phyloP scores from a whole-genome alignment of 2,329 filamentous ascomycete genomes.

The Calonectria leucothoes region DNA sequence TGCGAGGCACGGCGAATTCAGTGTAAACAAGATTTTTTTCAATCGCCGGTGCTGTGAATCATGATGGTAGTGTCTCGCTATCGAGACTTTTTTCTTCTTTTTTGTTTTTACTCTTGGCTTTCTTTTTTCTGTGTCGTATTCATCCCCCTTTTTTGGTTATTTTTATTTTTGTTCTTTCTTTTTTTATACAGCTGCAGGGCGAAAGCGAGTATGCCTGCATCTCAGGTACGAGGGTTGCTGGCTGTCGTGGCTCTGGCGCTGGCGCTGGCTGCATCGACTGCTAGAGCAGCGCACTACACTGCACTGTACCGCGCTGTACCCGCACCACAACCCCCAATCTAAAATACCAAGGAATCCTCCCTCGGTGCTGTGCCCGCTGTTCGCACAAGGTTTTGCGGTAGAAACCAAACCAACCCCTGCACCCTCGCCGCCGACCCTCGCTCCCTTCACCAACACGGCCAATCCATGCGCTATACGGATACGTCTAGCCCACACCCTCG shows the following conservation, averaged over 20 bases:
- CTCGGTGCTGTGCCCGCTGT: background rate
- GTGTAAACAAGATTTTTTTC: background rate
- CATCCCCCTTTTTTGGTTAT: background rate
- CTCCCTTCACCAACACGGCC: background rate
- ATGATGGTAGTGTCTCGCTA: background rate
- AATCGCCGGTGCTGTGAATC: no score
- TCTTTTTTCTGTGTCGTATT: background rate
- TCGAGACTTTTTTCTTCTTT: background rate
- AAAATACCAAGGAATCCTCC: background rate
- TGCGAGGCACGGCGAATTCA: background rate
- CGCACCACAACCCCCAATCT: no score
- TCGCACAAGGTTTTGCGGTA: background rate
- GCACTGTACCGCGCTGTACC: no score
- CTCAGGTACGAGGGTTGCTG: background rate
- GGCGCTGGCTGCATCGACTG: background rate
- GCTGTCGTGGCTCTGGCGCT: background rate
- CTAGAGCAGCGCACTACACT: no score
- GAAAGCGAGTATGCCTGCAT: background rate
- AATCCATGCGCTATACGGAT: conserved; percentile 1
- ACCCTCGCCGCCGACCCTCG: background rate
- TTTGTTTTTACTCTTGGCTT: background rate
- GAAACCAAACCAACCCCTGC: background rate
- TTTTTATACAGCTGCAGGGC: background rate
- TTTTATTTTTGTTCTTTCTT: background rate
- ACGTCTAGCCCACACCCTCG: conserved; percentile 1